A percentile compares a stretch with the other conserved stretches of the same genome.
phyloP scores from a whole-genome alignment of 2,329 filamentous ascomycete genomes.

The Alternaria arborescens region DNA sequence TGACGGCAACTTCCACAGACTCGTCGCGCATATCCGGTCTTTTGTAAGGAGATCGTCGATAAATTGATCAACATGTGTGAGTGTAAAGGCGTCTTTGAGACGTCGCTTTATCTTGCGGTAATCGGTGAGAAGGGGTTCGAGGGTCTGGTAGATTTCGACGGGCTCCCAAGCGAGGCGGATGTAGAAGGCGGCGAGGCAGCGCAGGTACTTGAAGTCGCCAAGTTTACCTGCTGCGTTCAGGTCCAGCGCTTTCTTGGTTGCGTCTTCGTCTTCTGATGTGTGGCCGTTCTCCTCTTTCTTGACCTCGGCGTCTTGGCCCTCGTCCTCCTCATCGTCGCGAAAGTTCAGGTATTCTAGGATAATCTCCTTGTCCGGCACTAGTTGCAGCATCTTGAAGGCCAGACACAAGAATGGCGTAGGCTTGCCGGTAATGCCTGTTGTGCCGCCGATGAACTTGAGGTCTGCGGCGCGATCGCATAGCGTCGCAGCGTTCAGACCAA shows the following conservation, averaged over 20 bases:
- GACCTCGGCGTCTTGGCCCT: conserved; percentile 48
- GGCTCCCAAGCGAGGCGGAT: conserved; percentile 85
- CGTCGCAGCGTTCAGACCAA: conserved; percentile 83
- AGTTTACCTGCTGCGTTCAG: conserved; percentile 41
- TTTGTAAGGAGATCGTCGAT: conserved; percentile 90
- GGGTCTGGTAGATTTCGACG: conserved; percentile 77
- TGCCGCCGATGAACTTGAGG: conserved; percentile 85
- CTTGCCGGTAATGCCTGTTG: conserved; percentile 82
- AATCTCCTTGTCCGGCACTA: conserved; percentile 81
- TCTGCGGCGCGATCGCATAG: conserved; percentile 90
- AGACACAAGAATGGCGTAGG: conserved; percentile 94
- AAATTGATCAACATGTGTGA: conserved; percentile 91
- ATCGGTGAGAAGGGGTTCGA: conserved; percentile 87
- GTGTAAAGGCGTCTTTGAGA: conserved; percentile 74
- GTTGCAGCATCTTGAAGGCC: conserved; percentile 91
- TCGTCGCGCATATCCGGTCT: conserved; percentile 89
- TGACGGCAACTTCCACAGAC: conserved; percentile 87
- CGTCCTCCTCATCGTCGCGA: conserved; percentile 35
- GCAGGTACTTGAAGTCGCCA: conserved; percentile 75
- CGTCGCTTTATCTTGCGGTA: conserved; percentile 82
- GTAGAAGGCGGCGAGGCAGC: conserved; percentile 91
- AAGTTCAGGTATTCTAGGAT: conserved; percentile 81
- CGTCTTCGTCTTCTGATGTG: conserved; percentile 9
- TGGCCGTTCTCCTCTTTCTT: conserved; percentile 19
- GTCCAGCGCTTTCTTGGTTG: conserved; percentile 27